phyloP scores from a whole-genome alignment of 371 early-diverging fungal species.

The Mucor racemosus region DNA sequence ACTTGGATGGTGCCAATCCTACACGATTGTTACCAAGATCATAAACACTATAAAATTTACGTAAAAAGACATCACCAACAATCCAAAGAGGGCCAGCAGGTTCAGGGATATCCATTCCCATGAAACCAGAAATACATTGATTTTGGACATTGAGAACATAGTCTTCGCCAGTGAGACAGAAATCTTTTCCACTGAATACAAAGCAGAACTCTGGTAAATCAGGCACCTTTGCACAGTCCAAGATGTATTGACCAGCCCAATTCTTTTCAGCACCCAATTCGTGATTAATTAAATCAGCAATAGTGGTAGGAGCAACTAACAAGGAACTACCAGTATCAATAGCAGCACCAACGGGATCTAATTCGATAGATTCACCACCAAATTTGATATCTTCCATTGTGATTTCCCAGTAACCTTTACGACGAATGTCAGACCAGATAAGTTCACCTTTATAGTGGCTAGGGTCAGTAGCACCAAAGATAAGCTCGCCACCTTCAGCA shows the following conservation, averaged over 20 bases:
- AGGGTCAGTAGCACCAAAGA: conserved; percentile 80
- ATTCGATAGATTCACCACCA: conserved; percentile 66
- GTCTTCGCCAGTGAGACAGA: conserved; percentile 58
- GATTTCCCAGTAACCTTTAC: conserved; percentile 96
- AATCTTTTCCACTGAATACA: conserved; percentile 73
- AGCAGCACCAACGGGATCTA: conserved; percentile 72
- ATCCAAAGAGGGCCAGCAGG: conserved; percentile 75
- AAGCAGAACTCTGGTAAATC: conserved; percentile 78
- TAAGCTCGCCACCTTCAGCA: conserved; percentile 80
- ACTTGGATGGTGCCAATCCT: conserved; percentile 59
- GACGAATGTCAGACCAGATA: conserved; percentile 79
- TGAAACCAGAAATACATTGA: conserved; percentile 89
- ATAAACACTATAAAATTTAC: conserved; percentile 89
- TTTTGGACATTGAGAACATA: conserved; percentile 84
- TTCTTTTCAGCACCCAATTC: conserved; percentile 89
- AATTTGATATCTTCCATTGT: conserved; percentile 73
- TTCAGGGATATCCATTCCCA: conserved; percentile 87
- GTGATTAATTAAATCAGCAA: conserved; percentile 86
- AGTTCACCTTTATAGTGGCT: conserved; percentile 76
- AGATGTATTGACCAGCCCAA: conserved; percentile 84
- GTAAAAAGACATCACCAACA: conserved; percentile 90
- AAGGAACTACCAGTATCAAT: conserved; percentile 87
- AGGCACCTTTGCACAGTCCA: conserved; percentile 76
- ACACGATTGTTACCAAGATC: conserved; percentile 86
- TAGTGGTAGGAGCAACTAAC: conserved; percentile 71